Base-by-base conservation (phyloP, 2,329 filamentous ascomycete genomes). In the Diaporthe longicolla region DNA sequence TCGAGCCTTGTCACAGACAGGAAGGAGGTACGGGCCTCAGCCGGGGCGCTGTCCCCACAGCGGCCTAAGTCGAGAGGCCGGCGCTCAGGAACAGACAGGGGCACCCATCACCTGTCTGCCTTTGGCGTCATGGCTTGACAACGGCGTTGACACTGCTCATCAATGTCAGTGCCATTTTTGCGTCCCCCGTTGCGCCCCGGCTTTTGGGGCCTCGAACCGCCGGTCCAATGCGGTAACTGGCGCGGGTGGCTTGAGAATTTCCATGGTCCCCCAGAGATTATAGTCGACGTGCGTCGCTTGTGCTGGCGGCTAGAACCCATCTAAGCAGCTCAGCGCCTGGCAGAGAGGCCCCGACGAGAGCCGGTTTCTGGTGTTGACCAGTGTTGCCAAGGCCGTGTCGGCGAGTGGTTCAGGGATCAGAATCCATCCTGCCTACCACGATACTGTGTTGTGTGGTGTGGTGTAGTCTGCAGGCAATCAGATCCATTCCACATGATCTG, bases 1-100 rank as follows among this genome's bases (percentile, higher is more conserved):
- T 63, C 45, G n/a, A 63, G 71, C 45, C 74, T 72, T 72, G 72
- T 57, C 71, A 71, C 48, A 70, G 73, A 75, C 54, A 68, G 71
- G 69, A 73, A 70, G 73, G 63, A 73, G 57, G 61, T 55, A 61
- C 70, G 40, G 40, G 48, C 48, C 24, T 52, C 61, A 40, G 63
- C 63, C 48, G 63, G 63, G 63, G 63, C 63, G 63, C 48, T n/a
- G 69, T 45, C 52, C 52, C 71, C 71, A 73, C 58, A 61, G 71
- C 40, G 50, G 72, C 66, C 48, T 59, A 50, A 52, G 66, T 65
- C 48, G 66, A 37, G 43, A 37, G 50, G 71, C 48, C 59, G 71
- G 48, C 50, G 40, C 59, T 4, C 48, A 63, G 57, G 66, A 45
- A 19, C 59, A 50, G 63, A 58, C 54, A 73, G 54, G 54, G 70